These are phyloP conservation scores for Cyclotella choctawhatcheeana DNA, from an alignment of 108 stramenopile genomes.

Conservation along the genomic window DNA sequence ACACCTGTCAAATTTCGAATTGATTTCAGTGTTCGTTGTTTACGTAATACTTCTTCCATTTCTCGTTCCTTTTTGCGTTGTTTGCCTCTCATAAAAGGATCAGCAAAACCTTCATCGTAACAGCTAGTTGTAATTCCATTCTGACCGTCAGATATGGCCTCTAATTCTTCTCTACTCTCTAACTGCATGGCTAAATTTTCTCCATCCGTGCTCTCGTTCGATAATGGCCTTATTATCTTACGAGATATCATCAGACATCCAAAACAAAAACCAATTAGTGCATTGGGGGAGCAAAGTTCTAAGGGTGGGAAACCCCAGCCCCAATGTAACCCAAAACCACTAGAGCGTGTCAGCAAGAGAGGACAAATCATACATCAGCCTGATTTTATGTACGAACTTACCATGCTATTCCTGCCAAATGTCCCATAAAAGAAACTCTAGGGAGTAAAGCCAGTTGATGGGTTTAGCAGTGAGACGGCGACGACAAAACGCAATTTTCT, in stretches of 20 bases:
- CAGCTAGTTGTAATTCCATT: background rate
- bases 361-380: too few species aligned
- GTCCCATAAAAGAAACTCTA: slow-evolving; percentile 76
- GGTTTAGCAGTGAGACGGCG: too few species aligned
- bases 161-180: background rate
- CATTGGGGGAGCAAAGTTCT: slow-evolving; percentile 61
- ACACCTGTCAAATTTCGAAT: slow-evolving; percentile 36
- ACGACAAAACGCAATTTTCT: too few species aligned
- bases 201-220: slow-evolving; percentile 6
- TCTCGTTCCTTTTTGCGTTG: slow-evolving; percentile 41
- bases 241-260: slow-evolving; percentile 30
- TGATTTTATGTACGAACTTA: too few species aligned
- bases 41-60: slow-evolving; percentile 29
- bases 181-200: slow-evolving; percentile 17
- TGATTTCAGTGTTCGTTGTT: slow-evolving; percentile 27
- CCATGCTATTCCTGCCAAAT: slow-evolving; percentile 80
- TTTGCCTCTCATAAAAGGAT: slow-evolving; percentile 35
- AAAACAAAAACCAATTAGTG: slow-evolving; percentile 62
- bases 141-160: slow-evolving; percentile 14
- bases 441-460: too few species aligned
- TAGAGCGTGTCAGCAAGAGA: too few species aligned
- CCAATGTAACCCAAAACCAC: slow-evolving; percentile 82
- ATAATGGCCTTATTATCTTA: slow-evolving; percentile 23
- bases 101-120: background rate
- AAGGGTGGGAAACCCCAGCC: slow-evolving; percentile 57